Evolutionary conservation across 176 grass and related monocot genomes (phyloP), one percentile per base, ranked within the genome.

Genomic region (Oryza meridionalis): DNA sequence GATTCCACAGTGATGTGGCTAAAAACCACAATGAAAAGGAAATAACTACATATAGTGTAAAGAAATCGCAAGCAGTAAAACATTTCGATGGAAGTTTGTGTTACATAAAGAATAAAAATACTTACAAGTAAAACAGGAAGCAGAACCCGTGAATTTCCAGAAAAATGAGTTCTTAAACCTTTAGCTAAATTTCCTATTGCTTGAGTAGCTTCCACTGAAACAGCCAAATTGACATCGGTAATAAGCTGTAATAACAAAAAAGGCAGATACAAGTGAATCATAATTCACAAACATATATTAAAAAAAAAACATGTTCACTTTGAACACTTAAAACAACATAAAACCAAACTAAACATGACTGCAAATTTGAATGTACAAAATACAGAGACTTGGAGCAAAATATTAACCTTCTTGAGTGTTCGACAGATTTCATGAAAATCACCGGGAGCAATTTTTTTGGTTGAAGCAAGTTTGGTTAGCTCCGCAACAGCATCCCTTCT

Each of bases 401-500:
- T 46, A 72, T 72, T 31, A 61, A 99, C 97, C 97, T 99, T 99
- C 78, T 99, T 99, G 17, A 99, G 93, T 17, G 93, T 92, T 45
- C 97, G 82, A 15, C 88, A 92, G 87, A 99, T 86, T 96, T 99
- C 97, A 88, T 85, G 77, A 92, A 99, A 99, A 88, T 99, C 97
- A 84, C 97, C 97, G 49, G 86, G 67, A 82, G 93, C 91, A 66
- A 99, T 94, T 88, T 93, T 96, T 90, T 92, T 99, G 17, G 91
- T 81, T 21, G 91, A 99, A 83, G 97, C 93, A 84, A 99, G 97
- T 83, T 99, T 99, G 75, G 90, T 96, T 33, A 99, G 88, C 69
- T 99, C 97, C 0, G 78, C 91, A 10, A 99, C 97, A 86, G 97
- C 97, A 88, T 99, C 97, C 89, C 93, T 99, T 81, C 97, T 96